These are phyloP conservation scores for Ophiostoma pallidulum DNA, from an alignment of 2,329 filamentous ascomycete species.

Conservation along the genomic window DNA sequence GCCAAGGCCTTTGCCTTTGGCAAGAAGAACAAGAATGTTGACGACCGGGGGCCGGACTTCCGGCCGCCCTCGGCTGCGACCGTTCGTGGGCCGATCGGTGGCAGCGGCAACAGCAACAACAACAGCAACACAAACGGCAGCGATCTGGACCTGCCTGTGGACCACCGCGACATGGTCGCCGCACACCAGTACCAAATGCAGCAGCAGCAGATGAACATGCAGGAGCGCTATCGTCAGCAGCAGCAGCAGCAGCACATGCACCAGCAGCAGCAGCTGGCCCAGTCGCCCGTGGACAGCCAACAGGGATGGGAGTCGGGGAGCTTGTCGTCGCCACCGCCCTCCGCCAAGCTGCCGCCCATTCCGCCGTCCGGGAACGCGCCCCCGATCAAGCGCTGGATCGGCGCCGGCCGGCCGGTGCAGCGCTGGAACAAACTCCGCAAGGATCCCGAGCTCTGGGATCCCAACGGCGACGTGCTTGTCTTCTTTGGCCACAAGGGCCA, in stretches of 20 bases:
- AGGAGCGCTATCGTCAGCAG: conserved; percentile 5
- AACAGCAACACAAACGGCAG: too few relatives aligned
- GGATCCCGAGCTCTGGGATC: conserved; percentile 53
- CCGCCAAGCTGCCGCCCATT: conserved; percentile 33
- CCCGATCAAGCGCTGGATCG: conserved; percentile 44
- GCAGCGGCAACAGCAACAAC: conserved; percentile 14
- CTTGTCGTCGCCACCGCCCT: conserved; percentile 31
- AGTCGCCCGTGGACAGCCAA: conserved; percentile 13
- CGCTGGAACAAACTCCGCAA: conserved; percentile 50
- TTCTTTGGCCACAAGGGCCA: conserved; percentile 42
- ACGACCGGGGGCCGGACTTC: conserved; percentile 20
- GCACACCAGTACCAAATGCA: conserved; percentile 12
- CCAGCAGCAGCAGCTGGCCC: conserved; percentile 1
- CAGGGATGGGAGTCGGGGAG: conserved; percentile 18
- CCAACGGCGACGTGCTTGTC: conserved; percentile 50
- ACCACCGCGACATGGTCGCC: conserved; percentile 10
- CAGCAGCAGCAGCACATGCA: neutral
- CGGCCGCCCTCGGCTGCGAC: conserved; percentile 31
- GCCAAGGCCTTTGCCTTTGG: conserved; percentile 45
- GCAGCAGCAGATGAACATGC: conserved; percentile 9
- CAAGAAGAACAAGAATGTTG: conserved; percentile 31
- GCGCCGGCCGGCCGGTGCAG: conserved; percentile 37
- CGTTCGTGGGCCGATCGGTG: conserved; percentile 22
- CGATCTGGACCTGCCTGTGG: conserved; percentile 17
- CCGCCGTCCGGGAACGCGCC: conserved; percentile 27